phyloP scores from a whole-genome alignment of 2,329 filamentous ascomycete species.

The Dothideomycetes sp. region DNA sequence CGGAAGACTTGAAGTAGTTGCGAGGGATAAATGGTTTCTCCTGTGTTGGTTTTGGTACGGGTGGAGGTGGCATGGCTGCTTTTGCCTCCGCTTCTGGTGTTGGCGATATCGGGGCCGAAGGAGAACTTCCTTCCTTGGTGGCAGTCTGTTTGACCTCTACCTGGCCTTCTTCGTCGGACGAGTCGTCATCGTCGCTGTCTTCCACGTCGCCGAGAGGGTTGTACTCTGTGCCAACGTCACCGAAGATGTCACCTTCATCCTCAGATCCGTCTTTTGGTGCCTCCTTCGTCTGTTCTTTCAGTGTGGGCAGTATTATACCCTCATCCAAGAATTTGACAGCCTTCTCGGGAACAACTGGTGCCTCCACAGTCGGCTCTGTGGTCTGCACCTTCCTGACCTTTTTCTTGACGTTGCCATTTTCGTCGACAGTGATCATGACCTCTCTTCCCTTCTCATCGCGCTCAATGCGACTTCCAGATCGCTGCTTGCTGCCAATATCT shows the following conservation, averaged over 20 bases:
- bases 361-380: slow-evolving; percentile 8
- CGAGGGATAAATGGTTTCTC: slow-evolving; percentile 10
- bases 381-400: slow-evolving; percentile 44
- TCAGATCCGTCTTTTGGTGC: slow-evolving; percentile 26
- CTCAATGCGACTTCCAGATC: slow-evolving; percentile 11
- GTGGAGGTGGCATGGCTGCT: slow-evolving; percentile 8
- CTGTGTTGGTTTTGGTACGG: slow-evolving; percentile 1
- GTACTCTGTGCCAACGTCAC: slow-evolving; percentile 47
- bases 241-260: slow-evolving; percentile 52
- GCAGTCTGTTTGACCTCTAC: neutral
- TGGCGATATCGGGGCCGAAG: neutral
- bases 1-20: slow-evolving; percentile 27
- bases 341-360: slow-evolving; percentile 18
- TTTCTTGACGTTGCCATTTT: slow-evolving; percentile 49
- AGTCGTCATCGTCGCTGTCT: slow-evolving; percentile 33
- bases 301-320: slow-evolving; percentile 18
- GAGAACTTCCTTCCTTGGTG: slow-evolving; percentile 2
- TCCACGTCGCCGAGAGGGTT: slow-evolving; percentile 45
- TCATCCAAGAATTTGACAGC: slow-evolving; percentile 19
- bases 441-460: slow-evolving; percentile 42
- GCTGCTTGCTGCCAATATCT: slow-evolving; percentile 30
- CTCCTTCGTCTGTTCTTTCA: slow-evolving; percentile 32
- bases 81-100: neutral
- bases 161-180: slow-evolving; percentile 6
- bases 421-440: slow-evolving; percentile 47